Percentiles rank a stretch among this genome's conserved stretches.
Evolutionary conservation across 495 filamentous ascomycete species (phyloP).

Genomic region (Bryoglossum gracile): DNA sequence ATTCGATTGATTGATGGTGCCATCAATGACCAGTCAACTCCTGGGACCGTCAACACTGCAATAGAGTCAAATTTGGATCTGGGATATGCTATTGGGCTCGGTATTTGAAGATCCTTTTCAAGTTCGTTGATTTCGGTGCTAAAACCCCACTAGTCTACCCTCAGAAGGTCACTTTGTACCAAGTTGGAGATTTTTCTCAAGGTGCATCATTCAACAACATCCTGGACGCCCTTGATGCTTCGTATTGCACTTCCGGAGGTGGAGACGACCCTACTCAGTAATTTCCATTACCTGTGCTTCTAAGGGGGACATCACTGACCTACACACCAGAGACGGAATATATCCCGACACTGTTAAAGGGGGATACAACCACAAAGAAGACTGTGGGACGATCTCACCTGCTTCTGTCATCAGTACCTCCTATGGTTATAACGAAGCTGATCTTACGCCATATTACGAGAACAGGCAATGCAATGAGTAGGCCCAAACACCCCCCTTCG

Average conservation of each 20-base stretch:
- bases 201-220: neutral
- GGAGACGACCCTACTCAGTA: too few species aligned
- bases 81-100: neutral
- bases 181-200: neutral
- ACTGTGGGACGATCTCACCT: neutral
- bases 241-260: too few species aligned
- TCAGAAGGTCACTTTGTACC: neutral
- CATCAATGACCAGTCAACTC: neutral
- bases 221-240: neutral
- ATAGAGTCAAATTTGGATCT: neutral
- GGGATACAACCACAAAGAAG: neutral
- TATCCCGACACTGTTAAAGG: neutral
- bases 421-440: neutral
- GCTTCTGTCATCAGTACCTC: neutral
- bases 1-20: neutral
- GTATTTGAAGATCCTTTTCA: neutral
- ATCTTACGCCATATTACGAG: neutral
- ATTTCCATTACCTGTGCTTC: too few species aligned
- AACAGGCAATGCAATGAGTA: neutral
- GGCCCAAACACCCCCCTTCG: too few species aligned
- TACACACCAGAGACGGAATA: neutral
- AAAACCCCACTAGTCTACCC: neutral
- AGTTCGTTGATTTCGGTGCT: neutral
- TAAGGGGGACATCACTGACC: too few species aligned
- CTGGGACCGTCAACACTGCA: too few species aligned